phyloP scores from a whole-genome alignment of 768 basidiomycete species.

The Boletus rubescentipes region DNA sequence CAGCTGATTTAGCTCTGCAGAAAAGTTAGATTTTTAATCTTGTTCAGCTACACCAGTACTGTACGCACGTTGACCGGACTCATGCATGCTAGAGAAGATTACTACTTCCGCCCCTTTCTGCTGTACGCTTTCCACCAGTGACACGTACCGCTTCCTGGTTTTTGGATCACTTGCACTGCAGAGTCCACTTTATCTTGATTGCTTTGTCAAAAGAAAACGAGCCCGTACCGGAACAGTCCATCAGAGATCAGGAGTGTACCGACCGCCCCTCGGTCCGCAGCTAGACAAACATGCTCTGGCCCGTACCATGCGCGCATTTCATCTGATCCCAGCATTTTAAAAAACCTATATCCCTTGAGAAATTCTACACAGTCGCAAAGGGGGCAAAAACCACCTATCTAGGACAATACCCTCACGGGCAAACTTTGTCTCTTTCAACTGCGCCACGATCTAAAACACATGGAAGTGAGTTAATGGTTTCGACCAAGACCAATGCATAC shows the following conservation, averaged over 20 bases:
- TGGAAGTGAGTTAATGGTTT: not conserved
- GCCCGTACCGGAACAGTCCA: slow-evolving; percentile 78
- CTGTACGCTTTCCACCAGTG: slow-evolving; percentile 84
- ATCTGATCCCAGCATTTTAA: slow-evolving; percentile 94
- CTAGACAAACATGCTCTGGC: slow-evolving; percentile 88
- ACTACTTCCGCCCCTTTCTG: slow-evolving; percentile 89
- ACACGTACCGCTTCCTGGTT: slow-evolving; percentile 80
- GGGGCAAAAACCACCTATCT: slow-evolving; percentile 60
- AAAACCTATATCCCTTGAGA: slow-evolving; percentile 60
- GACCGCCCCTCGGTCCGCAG: slow-evolving; percentile 90
- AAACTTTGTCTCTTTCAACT: slow-evolving; percentile 94
- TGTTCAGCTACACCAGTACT: not conserved
- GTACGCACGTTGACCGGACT: slow-evolving; percentile 91
- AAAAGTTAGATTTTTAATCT: slow-evolving; percentile 3
- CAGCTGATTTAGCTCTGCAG: slow-evolving; percentile 87
- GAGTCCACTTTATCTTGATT: not conserved
- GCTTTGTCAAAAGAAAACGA: not conserved
- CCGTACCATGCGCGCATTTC: slow-evolving; percentile 99
- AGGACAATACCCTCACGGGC: slow-evolving; percentile 89
- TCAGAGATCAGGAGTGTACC: slow-evolving; percentile 95
- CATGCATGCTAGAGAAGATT: slow-evolving; percentile 99
- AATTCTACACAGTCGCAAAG: not conserved
- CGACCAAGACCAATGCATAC: slow-evolving; percentile 41
- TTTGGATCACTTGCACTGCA: slow-evolving; percentile 75
- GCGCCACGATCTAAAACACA: slow-evolving; percentile 56